Conservation (phyloP, 306 rosid genomes). For the Myrica gale region DNA sequence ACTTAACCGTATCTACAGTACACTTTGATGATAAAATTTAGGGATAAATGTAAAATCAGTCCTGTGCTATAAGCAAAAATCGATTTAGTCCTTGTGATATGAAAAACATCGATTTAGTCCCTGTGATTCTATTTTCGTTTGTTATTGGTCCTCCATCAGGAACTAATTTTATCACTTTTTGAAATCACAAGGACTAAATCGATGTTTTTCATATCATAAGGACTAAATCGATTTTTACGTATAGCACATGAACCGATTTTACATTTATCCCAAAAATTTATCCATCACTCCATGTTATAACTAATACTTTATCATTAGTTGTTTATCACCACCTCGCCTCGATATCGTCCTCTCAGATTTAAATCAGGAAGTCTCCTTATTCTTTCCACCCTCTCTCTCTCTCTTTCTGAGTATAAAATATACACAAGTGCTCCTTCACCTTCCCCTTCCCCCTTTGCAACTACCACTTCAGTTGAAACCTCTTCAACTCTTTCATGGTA, state of each 20-base stretch:
- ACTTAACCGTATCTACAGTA: too few species aligned
- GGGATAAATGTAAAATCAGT: too few species aligned
- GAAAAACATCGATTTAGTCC: too few species aligned
- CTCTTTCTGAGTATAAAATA: slow-evolving; percentile 24
- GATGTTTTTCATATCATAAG: too few species aligned
- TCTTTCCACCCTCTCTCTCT: slow-evolving; percentile 26
- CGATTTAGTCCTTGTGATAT: too few species aligned
- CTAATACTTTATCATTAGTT: slow-evolving; percentile 33
- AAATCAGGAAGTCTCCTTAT: slow-evolving; percentile 59
- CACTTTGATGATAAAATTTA: background rate
- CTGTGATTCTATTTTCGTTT: too few species aligned
- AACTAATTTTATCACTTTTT: too few species aligned
- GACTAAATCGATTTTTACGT: too few species aligned
- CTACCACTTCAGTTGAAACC: slow-evolving; percentile 19
- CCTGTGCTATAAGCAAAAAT: too few species aligned
- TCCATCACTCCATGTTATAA: background rate
- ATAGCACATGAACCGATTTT: too few species aligned
- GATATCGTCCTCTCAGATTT: slow-evolving; percentile 50
- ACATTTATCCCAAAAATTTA: background rate
- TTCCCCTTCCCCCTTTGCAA: slow-evolving; percentile 4
- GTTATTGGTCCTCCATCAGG: too few species aligned
- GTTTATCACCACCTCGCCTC: slow-evolving; percentile 46
- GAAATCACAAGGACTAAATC: too few species aligned
- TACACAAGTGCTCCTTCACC: slow-evolving; percentile 5
- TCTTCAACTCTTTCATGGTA: slow-evolving; percentile 28